Conservation (phyloP, 2,329 filamentous ascomycete species). For the Aulographum hederae region DNA sequence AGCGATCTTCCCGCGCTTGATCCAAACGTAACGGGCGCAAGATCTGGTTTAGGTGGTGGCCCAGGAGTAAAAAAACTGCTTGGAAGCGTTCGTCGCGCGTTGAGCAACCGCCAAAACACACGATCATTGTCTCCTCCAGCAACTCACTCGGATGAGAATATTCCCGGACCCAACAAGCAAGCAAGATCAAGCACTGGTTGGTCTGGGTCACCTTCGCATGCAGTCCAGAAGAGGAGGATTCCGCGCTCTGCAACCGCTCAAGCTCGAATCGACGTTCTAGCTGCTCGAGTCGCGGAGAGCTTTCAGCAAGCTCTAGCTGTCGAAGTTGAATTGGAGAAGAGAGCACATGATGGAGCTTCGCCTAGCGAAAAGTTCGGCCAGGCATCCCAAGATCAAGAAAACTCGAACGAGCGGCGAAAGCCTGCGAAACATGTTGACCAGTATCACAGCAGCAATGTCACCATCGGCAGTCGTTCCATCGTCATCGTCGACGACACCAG, state of each 20-base stretch:
- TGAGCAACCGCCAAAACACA: constrained; percentile 36
- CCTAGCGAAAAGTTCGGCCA: too few species aligned
- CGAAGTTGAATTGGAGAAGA: constrained; percentile 26
- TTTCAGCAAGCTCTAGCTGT: constrained; percentile 61
- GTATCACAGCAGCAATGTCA: constrained; percentile 28
- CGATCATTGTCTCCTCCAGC: too few species aligned
- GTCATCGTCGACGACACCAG: constrained; percentile 63
- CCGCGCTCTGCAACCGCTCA: constrained; percentile 15
- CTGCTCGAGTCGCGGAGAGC: constrained; percentile 59
- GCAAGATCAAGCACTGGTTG: background rate
- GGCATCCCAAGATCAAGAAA: too few species aligned
- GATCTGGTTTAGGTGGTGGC: too few species aligned
- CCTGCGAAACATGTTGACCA: too few species aligned
- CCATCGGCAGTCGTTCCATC: constrained; percentile 73
- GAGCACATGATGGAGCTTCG: too few species aligned
- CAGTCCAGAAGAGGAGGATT: constrained; percentile 1
- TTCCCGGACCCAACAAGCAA: background rate
- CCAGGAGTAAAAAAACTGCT: constrained; percentile 75
- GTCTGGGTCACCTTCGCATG: background rate
- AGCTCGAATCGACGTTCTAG: constrained; percentile 62
- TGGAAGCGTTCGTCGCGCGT: constrained; percentile 64
- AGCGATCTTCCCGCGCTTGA: too few species aligned
- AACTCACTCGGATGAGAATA: constrained; percentile 1
- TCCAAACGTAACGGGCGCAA: too few species aligned
- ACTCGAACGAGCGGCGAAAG: too few species aligned